These are phyloP conservation scores for Gleditsia sinensis DNA, from an alignment of 306 rosid genomes.

Conservation along the genomic window DNA sequence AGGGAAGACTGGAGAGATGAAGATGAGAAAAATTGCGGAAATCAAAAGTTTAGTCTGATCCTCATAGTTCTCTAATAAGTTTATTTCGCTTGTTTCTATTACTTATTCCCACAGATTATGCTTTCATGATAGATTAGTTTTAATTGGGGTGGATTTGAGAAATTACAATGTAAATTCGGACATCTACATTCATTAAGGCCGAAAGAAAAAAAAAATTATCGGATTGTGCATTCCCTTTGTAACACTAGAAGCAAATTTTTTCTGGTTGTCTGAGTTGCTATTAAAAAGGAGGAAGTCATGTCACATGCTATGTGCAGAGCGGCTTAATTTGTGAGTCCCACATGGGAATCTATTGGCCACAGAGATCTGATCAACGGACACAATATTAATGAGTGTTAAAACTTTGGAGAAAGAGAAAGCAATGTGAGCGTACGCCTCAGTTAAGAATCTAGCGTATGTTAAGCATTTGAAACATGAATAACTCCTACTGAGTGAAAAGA, in stretches of 20 bases:
- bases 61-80: conserved; percentile 47
- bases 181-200: conserved; percentile 49
- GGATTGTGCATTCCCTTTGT: conserved; percentile 33
- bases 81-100: conserved; percentile 34
- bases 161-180: conserved; percentile 79
- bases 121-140: conserved; percentile 55
- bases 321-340: conserved; percentile 49
- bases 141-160: conserved; percentile 61
- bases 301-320: conserved; percentile 43
- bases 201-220: conserved; percentile 12
- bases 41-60: conserved; percentile 41
- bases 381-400: conserved; percentile 2
- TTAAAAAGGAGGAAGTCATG: conserved; percentile 30
- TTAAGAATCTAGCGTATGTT: neutral
- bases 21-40: neutral
- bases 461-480: neutral
- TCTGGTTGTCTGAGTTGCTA: conserved; percentile 18
- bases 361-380: conserved; percentile 39
- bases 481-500: neutral
- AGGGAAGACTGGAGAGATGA: conserved; percentile 81
- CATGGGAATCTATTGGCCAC: conserved; percentile 39
- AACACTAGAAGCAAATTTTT: conserved; percentile 30
- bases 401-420: neutral
- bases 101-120: conserved; percentile 33
- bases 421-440: neutral